phyloP scores from a whole-genome alignment of 768 basidiomycete species.

The Lactarius psammicola region DNA sequence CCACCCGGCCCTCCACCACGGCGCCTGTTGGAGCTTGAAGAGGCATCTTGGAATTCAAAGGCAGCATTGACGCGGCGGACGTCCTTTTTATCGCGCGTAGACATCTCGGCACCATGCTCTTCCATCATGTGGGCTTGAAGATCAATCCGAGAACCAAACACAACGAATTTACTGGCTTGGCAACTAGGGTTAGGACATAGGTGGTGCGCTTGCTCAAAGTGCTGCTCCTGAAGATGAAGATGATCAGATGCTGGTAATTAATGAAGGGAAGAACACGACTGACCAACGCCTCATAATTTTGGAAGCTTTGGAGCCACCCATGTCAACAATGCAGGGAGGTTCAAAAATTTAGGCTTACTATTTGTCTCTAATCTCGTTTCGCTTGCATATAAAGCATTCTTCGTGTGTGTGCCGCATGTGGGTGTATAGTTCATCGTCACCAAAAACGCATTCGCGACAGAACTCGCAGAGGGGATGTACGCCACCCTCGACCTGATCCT shows the following conservation, averaged over 20 bases:
- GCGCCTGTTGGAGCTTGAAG: slow-evolving; percentile 37
- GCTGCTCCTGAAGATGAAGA: slow-evolving; percentile 52
- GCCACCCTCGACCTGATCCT: slow-evolving; percentile 66
- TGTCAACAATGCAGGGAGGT: slow-evolving; percentile 5
- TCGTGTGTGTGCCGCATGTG: slow-evolving; percentile 95
- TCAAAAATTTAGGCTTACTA: slow-evolving; percentile 57
- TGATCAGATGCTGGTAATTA: background rate
- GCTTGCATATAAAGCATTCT: slow-evolving; percentile 94
- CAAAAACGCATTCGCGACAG: slow-evolving; percentile 89
- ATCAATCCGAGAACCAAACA: slow-evolving; percentile 84
- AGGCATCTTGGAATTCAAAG: slow-evolving; percentile 66
- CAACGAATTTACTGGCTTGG: slow-evolving; percentile 88
- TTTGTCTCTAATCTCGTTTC: slow-evolving; percentile 73
- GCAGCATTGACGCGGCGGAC: slow-evolving; percentile 62
- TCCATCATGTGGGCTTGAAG: slow-evolving; percentile 90
- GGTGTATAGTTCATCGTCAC: slow-evolving; percentile 88
- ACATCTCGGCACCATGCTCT: slow-evolving; percentile 75
- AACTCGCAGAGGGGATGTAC: slow-evolving; percentile 82
- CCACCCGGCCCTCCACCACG: slow-evolving; percentile 42
- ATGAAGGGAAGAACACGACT: slow-evolving; percentile 19
- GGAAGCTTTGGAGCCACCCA: slow-evolving; percentile 52
- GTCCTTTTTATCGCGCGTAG: slow-evolving; percentile 63
- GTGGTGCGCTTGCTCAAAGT: slow-evolving; percentile 73
- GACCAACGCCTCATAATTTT: slow-evolving; percentile 75
- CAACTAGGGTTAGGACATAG: slow-evolving; percentile 75